Evolutionary conservation across 1,139 yeast genomes (phyloP).

Genomic region (Yamadazyma conglobata): DNA sequence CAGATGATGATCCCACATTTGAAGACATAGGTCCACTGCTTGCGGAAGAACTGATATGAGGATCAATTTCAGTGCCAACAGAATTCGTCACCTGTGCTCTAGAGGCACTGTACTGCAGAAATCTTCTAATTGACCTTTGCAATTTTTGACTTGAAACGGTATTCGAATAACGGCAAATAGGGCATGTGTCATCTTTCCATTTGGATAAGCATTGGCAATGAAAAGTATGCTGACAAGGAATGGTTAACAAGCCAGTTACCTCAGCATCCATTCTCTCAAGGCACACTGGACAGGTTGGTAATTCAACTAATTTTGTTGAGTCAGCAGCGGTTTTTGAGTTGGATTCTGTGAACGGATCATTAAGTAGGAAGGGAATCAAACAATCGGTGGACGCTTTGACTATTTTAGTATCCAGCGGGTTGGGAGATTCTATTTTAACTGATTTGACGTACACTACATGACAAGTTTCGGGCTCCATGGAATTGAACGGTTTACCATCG

Average conservation of each 20-base stretch:
- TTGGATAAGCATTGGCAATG: conserved; percentile 86
- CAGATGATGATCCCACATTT: too few species aligned
- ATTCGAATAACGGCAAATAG: conserved; percentile 81
- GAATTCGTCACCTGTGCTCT: too few species aligned
- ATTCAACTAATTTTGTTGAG: conserved; percentile 39
- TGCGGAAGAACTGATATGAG: too few species aligned
- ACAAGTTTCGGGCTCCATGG: conserved; percentile 88
- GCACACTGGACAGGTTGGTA: conserved; percentile 94
- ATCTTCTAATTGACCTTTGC: conserved; percentile 31
- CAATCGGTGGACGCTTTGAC: conserved; percentile 23
- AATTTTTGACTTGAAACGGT: conserved; percentile 35
- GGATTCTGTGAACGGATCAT: conserved; percentile 79
- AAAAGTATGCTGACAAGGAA: conserved; percentile 91
- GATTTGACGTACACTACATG: conserved; percentile 69
- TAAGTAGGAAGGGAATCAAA: conserved; percentile 61
- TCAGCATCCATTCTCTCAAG: conserved; percentile 84
- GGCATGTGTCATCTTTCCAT: conserved; percentile 92
- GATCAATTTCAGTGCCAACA: too few species aligned
- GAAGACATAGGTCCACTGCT: too few species aligned
- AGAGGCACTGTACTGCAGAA: conserved; percentile 26
- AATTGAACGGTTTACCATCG: conserved; percentile 75
- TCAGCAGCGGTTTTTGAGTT: conserved; percentile 11
- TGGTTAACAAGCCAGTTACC: conserved; percentile 78
- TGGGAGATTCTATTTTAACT: conserved; percentile 30
- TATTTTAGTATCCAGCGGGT: conserved; percentile 10